Evolutionary conservation across 2,329 filamentous ascomycete species (phyloP).

Genomic region (Apiospora sp.): DNA sequence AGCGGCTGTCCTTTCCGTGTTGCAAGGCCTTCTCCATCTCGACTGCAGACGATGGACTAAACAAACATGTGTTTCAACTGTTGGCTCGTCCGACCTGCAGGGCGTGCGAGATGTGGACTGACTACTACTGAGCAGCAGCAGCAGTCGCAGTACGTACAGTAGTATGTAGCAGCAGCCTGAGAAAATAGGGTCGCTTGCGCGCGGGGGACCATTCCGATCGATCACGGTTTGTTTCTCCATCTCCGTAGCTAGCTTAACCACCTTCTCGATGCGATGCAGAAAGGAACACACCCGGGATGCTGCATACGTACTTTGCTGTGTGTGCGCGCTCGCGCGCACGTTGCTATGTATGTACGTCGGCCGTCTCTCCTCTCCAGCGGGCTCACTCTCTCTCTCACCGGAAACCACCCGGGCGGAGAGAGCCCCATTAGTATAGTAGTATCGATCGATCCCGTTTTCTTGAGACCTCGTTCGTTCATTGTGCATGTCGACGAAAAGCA

Average conservation of each 20-base stretch:
- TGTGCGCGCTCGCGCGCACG: neutral
- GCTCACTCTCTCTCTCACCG: neutral
- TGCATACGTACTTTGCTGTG: neutral
- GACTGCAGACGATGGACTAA: neutral
- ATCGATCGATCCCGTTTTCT: neutral
- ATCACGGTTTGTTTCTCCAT: neutral
- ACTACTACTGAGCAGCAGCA: neutral
- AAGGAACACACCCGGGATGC: neutral
- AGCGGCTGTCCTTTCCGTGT: constrained; percentile 18
- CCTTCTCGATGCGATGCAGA: constrained; percentile 20
- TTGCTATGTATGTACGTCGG: neutral
- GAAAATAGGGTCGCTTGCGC: constrained; percentile 1
- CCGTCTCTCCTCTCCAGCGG: neutral
- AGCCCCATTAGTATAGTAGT: neutral
- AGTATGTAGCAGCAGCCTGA: neutral
- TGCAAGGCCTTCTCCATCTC: constrained; percentile 14
- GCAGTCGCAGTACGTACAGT: no score
- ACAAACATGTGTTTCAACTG: constrained; percentile 17
- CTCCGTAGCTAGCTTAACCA: neutral
- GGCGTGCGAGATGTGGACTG: neutral
- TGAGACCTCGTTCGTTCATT: constrained; percentile 17
- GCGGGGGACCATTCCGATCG: constrained; percentile 6
- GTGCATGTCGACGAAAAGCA: constrained; percentile 4
- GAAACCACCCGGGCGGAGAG: neutral
- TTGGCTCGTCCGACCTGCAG: constrained; percentile 12